phyloP scores from a whole-genome alignment of 2,329 filamentous ascomycete species.

The Cladophialophora psammophila region DNA sequence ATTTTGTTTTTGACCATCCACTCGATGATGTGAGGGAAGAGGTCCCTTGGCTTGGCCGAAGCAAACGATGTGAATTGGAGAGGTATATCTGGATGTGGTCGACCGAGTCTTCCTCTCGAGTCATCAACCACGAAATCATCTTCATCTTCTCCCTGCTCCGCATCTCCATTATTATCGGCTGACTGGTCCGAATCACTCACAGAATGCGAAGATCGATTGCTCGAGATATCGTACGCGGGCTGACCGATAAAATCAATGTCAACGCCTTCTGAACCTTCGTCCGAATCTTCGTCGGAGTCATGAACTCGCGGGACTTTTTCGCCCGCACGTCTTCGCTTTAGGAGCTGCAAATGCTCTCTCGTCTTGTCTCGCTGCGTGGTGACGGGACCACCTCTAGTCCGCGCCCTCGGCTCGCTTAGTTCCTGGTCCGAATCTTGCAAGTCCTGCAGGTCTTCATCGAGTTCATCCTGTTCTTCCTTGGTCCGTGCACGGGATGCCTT shows the following conservation, averaged over 20 bases:
- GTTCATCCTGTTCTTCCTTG: constrained; percentile 49
- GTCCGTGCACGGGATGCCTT: constrained; percentile 18
- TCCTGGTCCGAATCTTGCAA: constrained; percentile 53
- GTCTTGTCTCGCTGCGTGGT: constrained; percentile 50
- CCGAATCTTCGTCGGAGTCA: constrained; percentile 42
- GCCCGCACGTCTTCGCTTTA: constrained; percentile 54
- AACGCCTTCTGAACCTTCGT: constrained; percentile 38
- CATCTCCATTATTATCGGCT: constrained; percentile 29
- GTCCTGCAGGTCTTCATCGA: constrained; percentile 55
- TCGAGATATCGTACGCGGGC: constrained; percentile 10
- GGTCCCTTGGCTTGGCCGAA: constrained; percentile 71
- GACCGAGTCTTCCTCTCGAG: constrained; percentile 60
- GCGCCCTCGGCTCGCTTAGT: constrained; percentile 45
- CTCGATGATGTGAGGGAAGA: constrained; percentile 76
- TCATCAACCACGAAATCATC: constrained; percentile 73
- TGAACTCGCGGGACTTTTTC: constrained; percentile 45
- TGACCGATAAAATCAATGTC: constrained; percentile 37
- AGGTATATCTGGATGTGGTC: constrained; percentile 66
- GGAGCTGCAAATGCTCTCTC: constrained; percentile 51
- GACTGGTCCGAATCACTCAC: constrained; percentile 29
- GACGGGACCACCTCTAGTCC: constrained; percentile 51
- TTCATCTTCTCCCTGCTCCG: constrained; percentile 56
- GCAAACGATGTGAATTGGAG: constrained; percentile 72
- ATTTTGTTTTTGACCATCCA: constrained; percentile 84
- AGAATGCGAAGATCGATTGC: constrained; percentile 22